Percentiles rank a stretch among this genome's conserved stretches.
phyloP scores from a whole-genome alignment of 805 yeast genomes.

The Wickerhamiella azymoides region DNA sequence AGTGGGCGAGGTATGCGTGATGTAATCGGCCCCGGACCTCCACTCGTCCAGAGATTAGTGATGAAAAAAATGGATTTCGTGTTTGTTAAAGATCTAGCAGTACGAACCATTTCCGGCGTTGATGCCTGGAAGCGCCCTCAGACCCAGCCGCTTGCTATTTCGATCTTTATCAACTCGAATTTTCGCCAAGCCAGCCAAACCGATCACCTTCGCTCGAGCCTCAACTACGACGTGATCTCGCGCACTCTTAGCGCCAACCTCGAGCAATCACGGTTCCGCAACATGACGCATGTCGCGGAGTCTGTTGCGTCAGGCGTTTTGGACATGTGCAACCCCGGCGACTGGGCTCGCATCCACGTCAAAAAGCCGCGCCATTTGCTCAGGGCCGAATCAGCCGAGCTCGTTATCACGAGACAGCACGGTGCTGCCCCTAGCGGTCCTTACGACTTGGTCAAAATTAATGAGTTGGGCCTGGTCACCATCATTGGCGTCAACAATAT shows the following conservation, averaged over 20 bases:
- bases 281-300: slow-evolving; percentile 33
- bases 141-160: slow-evolving; percentile 51
- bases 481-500: slow-evolving; percentile 89
- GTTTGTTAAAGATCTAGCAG: slow-evolving; percentile 41
- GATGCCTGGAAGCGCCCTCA: slow-evolving; percentile 61
- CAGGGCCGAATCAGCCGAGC: slow-evolving; percentile 38
- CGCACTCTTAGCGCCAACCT: slow-evolving; percentile 45
- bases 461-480: slow-evolving; percentile 42
- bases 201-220: slow-evolving; percentile 69
- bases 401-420: slow-evolving; percentile 26
- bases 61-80: slow-evolving; percentile 27
- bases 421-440: slow-evolving; percentile 15
- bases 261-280: slow-evolving; percentile 27
- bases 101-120: slow-evolving; percentile 51
- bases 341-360: slow-evolving; percentile 30
- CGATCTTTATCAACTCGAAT: slow-evolving; percentile 49
- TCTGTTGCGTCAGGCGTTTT: slow-evolving; percentile 34
- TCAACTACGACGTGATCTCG: slow-evolving; percentile 79
- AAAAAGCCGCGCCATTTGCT: slow-evolving; percentile 43
- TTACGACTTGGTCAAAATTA: slow-evolving; percentile 22
- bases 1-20: no score
- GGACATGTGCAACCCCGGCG: slow-evolving; percentile 33
- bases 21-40: no score
- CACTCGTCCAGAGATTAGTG: background rate
- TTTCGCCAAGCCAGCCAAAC: slow-evolving; percentile 60